Evolutionary conservation across 768 basidiomycete species (phyloP).

Genomic region (Tricholoma bakamatsutake): DNA sequence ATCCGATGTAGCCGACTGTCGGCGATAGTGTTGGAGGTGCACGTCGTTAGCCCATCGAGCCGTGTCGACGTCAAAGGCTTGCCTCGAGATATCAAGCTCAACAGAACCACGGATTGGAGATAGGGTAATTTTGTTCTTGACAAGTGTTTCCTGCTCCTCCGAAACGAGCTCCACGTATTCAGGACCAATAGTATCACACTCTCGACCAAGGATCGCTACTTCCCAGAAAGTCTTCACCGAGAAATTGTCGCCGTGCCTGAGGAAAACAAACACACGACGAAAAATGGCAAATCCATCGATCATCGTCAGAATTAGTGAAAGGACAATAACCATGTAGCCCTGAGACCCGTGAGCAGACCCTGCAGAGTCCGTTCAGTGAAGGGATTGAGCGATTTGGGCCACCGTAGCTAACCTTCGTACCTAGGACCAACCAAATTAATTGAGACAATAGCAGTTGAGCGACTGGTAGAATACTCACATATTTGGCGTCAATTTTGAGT

Average conservation of each 20-base stretch:
- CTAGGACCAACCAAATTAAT: constrained; percentile 31
- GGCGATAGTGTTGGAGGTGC: constrained; percentile 31
- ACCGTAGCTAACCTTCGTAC: constrained; percentile 50
- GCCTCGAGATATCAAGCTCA: constrained; percentile 24
- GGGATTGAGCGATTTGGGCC: constrained; percentile 1
- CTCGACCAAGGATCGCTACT: constrained; percentile 46
- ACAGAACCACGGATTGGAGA: constrained; percentile 22
- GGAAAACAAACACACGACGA: constrained; percentile 45
- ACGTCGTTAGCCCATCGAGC: constrained; percentile 52
- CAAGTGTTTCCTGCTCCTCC: constrained; percentile 51
- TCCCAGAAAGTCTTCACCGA: constrained; percentile 49
- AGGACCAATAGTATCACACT: constrained; percentile 19
- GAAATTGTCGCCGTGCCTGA: constrained; percentile 37
- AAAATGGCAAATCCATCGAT: constrained; percentile 49
- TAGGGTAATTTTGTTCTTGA: constrained; percentile 35
- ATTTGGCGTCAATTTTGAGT: constrained; percentile 75
- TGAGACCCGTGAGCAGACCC: constrained; percentile 54
- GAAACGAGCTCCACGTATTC: constrained; percentile 58
- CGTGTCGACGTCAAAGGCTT: constrained; percentile 28
- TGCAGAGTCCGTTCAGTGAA: constrained; percentile 12
- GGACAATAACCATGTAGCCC: constrained; percentile 45
- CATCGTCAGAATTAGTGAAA: constrained; percentile 31
- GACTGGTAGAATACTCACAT: constrained; percentile 49
- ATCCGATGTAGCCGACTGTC: constrained; percentile 43
- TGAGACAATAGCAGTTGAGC: constrained; percentile 7